Base-by-base conservation (phyloP, 169 alveolate species). In the Plasmodium relictum region DNA sequence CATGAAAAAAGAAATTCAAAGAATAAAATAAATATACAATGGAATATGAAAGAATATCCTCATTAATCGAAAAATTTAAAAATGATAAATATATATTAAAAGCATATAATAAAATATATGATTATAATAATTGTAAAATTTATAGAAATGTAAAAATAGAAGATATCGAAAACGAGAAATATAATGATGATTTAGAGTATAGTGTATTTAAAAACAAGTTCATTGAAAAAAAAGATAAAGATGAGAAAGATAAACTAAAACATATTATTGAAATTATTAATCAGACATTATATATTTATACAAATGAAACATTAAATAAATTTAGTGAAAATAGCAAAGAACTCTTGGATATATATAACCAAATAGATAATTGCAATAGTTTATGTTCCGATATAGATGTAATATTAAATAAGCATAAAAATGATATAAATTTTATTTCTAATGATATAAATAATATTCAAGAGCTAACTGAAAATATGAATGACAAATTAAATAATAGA, bases 291-390 rank as follows among this genome's bases (percentile, higher is more conserved):
- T 50, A 76, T 58, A 37, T 58, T 20, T 86, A 89, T 74, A 93
- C 93, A 54, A 70, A 92, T 24, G 93, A 94, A 37, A 71, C 91
- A 52, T 74, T 92, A 74, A 61, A 65, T 14, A 66, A 88, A 3
- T 88, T 92, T 37, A 10, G 70, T 39, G 86, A 66, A 65, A 91
- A 94, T 58, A 91, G 88, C 52, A 68, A 89, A 59, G 93, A 94
- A 44, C 63, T 92, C 2, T 44, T 69, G 0, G 89, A 92, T 52
- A 88, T 90, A 48, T 61, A 91, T 31, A 88, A 73, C 5, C 76
- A 94, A 66, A 58, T 94, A 41, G 91, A 92, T 63, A 76, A 92
- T 63, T 94, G 95, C 37, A 93, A 80, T 52, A 63, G 76, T 4
- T 58, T 93, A 16, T 83, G 90, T 45, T n/a, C 56, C 37, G 65